Conservation (phyloP, 1,139 yeast genomes). For the Saccharomyces hybrid region DNA sequence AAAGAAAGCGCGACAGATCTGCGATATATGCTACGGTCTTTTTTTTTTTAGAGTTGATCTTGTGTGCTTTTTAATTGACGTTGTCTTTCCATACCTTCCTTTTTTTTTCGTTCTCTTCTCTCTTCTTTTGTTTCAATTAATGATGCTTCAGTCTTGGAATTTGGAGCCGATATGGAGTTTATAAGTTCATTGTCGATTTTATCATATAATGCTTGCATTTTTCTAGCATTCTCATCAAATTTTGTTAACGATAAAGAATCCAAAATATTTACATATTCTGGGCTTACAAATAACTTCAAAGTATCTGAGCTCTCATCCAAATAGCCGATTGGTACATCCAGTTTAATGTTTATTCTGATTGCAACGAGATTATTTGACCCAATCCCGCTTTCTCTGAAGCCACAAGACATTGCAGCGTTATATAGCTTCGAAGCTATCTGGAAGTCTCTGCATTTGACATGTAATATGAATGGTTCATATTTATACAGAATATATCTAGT, state of each 20-base stretch:
- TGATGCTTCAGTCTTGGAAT: conserved; percentile 5
- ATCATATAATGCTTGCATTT: conserved; percentile 42
- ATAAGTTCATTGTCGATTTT: conserved; percentile 37
- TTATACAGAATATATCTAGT: conserved; percentile 56
- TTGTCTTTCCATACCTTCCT: conserved; percentile 53
- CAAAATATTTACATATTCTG: conserved; percentile 42
- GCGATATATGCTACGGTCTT: too few relatives aligned
- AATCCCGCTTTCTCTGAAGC: conserved; percentile 81
- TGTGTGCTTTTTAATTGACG: conserved; percentile 12
- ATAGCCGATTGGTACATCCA: conserved; percentile 69
- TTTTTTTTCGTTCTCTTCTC: conserved; percentile 49
- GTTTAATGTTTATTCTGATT: conserved; percentile 53
- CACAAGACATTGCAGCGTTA: conserved; percentile 71
- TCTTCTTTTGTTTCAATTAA: conserved; percentile 45
- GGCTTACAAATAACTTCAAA: conserved; percentile 40
- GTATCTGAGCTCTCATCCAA: conserved; percentile 31
- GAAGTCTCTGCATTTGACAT: conserved; percentile 65
- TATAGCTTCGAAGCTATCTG: conserved; percentile 54
- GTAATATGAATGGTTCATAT: conserved; percentile 78
- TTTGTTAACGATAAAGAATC: conserved; percentile 49
- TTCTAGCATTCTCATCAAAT: conserved; percentile 54
- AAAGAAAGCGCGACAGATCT: not conserved
- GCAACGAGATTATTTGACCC: conserved; percentile 76
- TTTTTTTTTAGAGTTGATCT: not conserved
- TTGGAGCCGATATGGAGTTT: not conserved